Conservation (phyloP, 2,329 filamentous ascomycete genomes). For the Phialemoniopsis sp. region DNA sequence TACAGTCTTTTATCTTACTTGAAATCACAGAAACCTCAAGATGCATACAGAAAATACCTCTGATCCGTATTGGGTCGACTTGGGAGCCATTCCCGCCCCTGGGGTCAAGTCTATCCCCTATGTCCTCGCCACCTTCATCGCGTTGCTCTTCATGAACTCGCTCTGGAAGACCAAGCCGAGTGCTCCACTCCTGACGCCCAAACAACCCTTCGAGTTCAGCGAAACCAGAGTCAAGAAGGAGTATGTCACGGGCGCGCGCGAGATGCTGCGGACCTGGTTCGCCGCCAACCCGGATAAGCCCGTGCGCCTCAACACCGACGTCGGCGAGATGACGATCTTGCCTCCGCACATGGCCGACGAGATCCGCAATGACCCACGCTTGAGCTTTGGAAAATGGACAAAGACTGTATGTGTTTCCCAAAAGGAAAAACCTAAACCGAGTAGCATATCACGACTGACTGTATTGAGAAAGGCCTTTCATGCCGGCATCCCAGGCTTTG, state of each 20-base stretch:
- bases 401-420: too few species aligned
- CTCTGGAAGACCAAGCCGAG: not conserved
- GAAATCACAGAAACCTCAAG: too few species aligned
- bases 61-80: too few species aligned
- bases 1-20: too few species aligned
- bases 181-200: conserved; percentile 6
- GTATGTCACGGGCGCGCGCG: conserved; percentile 1
- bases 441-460: too few species aligned
- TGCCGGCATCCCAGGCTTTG: too few species aligned
- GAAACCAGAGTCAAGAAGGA: conserved; percentile 6
- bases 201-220: conserved; percentile 4
- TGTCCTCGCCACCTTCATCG: conserved; percentile 1
- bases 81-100: not conserved
- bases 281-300: conserved; percentile 5
- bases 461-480: too few species aligned
- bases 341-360: conserved; percentile 26
- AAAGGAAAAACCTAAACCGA: too few species aligned
- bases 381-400: conserved; percentile 23
- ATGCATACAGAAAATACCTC: too few species aligned
- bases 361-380: conserved; percentile 23
- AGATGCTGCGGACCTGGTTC: conserved; percentile 9
- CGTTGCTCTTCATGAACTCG: not conserved
- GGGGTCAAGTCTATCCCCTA: conserved; percentile 1
- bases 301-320: conserved; percentile 5
- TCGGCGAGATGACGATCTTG: conserved; percentile 12